Evolutionary conservation across 75 land plant genomes (phyloP).

Genomic region (Picea sitchensis): DNA sequence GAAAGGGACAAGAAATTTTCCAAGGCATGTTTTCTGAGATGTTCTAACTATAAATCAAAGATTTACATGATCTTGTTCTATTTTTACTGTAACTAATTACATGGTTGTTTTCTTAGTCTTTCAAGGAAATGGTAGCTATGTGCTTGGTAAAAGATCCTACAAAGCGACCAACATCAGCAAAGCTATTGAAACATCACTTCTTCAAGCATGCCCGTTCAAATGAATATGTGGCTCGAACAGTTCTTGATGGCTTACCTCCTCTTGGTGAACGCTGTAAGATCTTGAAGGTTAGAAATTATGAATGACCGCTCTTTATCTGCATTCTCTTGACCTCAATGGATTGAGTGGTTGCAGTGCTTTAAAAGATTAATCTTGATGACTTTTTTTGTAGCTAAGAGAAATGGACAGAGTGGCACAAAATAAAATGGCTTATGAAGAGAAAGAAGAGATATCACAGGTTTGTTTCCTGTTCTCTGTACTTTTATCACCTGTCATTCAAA

Average conservation of each 20-base stretch:
- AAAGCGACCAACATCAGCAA: slow-evolving; percentile 82
- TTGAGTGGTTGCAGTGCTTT: background rate
- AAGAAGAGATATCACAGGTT: slow-evolving; percentile 86
- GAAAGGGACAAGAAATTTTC: slow-evolving; percentile 88
- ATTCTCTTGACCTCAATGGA: background rate
- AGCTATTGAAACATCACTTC: slow-evolving; percentile 84
- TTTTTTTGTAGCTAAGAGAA: slow-evolving; percentile 54
- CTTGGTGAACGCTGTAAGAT: slow-evolving; percentile 76
- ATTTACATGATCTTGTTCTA: background rate
- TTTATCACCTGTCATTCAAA: background rate
- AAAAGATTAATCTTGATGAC: background rate
- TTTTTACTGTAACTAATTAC: background rate
- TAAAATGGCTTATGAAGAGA: slow-evolving; percentile 74
- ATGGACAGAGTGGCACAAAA: slow-evolving; percentile 71
- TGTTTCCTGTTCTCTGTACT: slow-evolving; percentile 5
- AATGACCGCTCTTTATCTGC: background rate
- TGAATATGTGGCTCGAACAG: slow-evolving; percentile 70
- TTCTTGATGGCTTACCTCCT: slow-evolving; percentile 78
- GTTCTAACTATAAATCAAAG: background rate
- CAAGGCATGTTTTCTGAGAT: slow-evolving; percentile 45
- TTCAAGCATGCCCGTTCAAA: slow-evolving; percentile 88
- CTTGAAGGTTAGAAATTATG: slow-evolving; percentile 53
- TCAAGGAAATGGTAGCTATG: slow-evolving; percentile 96
- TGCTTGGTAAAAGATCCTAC: slow-evolving; percentile 96
- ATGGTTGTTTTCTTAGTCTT: slow-evolving; percentile 48